A percentile compares a stretch with the other conserved stretches of the same genome.
Evolutionary conservation across 768 basidiomycete species (phyloP).

Genomic region (Leccinellum albellum): DNA sequence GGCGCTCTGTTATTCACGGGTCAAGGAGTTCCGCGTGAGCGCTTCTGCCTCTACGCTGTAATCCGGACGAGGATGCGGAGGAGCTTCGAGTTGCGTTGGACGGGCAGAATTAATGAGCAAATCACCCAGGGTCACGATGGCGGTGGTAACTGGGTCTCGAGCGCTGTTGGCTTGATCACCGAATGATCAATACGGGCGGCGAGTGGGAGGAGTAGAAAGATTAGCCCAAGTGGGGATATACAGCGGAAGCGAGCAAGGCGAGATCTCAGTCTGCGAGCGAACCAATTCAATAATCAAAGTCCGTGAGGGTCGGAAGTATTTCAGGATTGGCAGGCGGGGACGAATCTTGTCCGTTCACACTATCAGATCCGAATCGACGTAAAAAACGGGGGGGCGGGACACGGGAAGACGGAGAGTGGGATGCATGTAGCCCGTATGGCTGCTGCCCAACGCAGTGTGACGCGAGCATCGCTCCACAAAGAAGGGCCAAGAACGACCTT

Average conservation of each 20-base stretch:
- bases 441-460: constrained; percentile 4
- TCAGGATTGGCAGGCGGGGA: constrained; percentile 3
- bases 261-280: neutral
- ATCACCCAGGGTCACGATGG: constrained; percentile 13
- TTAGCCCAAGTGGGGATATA: neutral
- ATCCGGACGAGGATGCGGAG: neutral
- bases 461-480: constrained; percentile 13
- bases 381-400: constrained; percentile 10
- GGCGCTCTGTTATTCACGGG: neutral
- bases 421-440: constrained; percentile 3
- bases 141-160: constrained; percentile 11
- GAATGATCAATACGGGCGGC: constrained; percentile 5
- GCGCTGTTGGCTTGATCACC: constrained; percentile 7
- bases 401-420: neutral
- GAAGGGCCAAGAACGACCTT: constrained; percentile 6
- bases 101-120: neutral
- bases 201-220: neutral
- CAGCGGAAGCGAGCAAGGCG: neutral
- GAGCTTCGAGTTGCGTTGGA: neutral
- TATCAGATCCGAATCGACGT: constrained; percentile 11
- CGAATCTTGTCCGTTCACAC: constrained; percentile 4
- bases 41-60: neutral
- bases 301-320: constrained; percentile 29
- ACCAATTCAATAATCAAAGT: constrained; percentile 14
- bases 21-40: constrained; percentile 4